These are phyloP conservation scores for Physocladia obscura DNA, from an alignment of 192 early-diverging fungal species.

Conservation along the genomic window DNA sequence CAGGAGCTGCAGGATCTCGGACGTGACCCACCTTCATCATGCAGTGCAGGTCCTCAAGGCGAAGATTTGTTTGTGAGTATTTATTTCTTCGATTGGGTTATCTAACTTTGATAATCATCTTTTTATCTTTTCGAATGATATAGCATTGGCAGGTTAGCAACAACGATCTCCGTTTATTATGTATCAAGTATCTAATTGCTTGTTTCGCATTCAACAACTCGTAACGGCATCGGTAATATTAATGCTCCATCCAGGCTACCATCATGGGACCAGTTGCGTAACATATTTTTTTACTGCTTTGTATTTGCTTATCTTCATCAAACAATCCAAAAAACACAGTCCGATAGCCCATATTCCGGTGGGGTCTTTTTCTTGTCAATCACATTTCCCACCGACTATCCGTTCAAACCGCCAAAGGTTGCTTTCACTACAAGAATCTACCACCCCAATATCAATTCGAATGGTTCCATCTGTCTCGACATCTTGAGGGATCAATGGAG, in stretches of 20 bases:
- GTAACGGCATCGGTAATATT: no score
- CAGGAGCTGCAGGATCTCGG: conserved; percentile 89
- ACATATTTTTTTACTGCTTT: conserved; percentile 36
- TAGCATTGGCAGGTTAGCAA: conserved; percentile 35
- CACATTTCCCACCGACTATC: conserved; percentile 82
- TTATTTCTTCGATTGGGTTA: neutral
- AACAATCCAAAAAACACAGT: no score
- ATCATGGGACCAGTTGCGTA: conserved; percentile 97
- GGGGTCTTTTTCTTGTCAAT: conserved; percentile 98
- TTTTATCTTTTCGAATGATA: neutral
- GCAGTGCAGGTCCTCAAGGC: conserved; percentile 92
- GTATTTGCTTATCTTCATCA: no score
- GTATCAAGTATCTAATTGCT: no score
- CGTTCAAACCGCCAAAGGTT: conserved; percentile 55
- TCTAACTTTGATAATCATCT: no score
- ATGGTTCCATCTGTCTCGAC: conserved; percentile 97
- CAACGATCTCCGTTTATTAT: no score
- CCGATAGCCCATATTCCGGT: conserved; percentile 86
- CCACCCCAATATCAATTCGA: conserved; percentile 98
- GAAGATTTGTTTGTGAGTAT: conserved; percentile 70
- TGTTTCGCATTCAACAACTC: no score
- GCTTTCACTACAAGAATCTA: conserved; percentile 96
- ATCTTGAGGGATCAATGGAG: conserved; percentile 99
- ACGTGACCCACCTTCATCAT: conserved; percentile 95
- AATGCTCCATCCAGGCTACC: no score